Percentiles rank a stretch among this genome's conserved stretches.
Evolutionary conservation across 345 rosid species (phyloP).

Genomic region (Hirschfeldia incana): DNA sequence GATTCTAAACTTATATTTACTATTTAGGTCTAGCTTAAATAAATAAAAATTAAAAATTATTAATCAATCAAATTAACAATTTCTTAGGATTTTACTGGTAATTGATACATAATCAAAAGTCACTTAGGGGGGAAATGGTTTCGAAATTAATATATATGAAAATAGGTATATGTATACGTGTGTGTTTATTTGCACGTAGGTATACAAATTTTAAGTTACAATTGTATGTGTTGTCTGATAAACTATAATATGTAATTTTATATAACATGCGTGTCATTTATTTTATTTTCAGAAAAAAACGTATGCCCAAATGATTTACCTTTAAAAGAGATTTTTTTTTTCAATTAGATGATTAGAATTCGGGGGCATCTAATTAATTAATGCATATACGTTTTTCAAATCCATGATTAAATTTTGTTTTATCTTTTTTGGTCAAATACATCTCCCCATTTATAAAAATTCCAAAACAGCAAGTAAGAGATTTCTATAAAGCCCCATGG

Average conservation of each 20-base stretch:
- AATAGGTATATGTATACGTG: too few species aligned
- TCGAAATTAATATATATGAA: too few species aligned
- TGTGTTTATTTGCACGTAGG: background rate
- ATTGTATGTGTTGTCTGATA: background rate
- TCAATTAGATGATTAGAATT: background rate
- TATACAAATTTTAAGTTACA: background rate
- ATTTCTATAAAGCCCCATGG: background rate
- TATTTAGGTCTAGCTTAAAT: too few species aligned
- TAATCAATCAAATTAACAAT: too few species aligned
- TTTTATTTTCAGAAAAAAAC: background rate
- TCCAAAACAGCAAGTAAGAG: background rate
- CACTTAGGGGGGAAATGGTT: too few species aligned
- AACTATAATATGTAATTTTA: background rate
- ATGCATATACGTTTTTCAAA: background rate
- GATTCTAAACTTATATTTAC: too few species aligned
- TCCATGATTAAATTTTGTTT: background rate
- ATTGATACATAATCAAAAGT: too few species aligned
- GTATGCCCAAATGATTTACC: background rate
- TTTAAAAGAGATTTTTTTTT: background rate
- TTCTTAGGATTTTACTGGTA: too few species aligned
- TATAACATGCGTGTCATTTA: background rate
- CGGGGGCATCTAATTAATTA: background rate
- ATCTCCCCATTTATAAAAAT: background rate
- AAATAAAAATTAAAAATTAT: too few species aligned
- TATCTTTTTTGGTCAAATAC: background rate